These are phyloP conservation scores for Vigna hirtella DNA, from an alignment of 306 rosid species.

Conservation along the genomic window DNA sequence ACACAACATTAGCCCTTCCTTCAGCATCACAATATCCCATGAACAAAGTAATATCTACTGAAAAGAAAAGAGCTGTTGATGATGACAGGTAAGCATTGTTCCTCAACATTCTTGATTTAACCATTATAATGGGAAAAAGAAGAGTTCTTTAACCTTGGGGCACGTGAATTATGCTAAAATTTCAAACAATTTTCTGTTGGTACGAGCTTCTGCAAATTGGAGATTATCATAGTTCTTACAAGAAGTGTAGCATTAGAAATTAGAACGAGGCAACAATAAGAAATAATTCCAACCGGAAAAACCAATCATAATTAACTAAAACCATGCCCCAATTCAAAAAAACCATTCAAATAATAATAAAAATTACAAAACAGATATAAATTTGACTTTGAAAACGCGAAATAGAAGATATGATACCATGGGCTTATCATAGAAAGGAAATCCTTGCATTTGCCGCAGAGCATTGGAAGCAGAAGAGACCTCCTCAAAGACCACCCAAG, in stretches of 20 bases:
- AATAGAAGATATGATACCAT: constrained; percentile 62
- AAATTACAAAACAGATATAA: neutral
- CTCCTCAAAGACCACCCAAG: constrained; percentile 97
- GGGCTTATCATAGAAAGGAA: constrained; percentile 96
- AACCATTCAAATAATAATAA: neutral
- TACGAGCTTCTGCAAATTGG: neutral
- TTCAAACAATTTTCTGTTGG: constrained; percentile 10
- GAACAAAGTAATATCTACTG: constrained; percentile 2
- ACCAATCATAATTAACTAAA: neutral
- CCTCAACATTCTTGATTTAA: neutral
- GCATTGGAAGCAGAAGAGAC: constrained; percentile 89
- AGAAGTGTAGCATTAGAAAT: neutral
- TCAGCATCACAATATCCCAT: neutral
- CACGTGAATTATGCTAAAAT: neutral
- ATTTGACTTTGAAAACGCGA: neutral
- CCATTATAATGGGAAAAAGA: neutral
- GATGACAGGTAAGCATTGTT: neutral
- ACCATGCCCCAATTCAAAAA: neutral
- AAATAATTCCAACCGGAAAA: neutral
- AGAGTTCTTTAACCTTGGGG: neutral
- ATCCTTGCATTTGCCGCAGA: constrained; percentile 96
- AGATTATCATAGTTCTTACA: neutral
- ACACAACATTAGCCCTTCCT: constrained; percentile 17
- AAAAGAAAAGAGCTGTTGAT: neutral
- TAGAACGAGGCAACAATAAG: neutral